phyloP scores from a whole-genome alignment of 768 basidiomycete species.

The Rhizopogon salebrosus region DNA sequence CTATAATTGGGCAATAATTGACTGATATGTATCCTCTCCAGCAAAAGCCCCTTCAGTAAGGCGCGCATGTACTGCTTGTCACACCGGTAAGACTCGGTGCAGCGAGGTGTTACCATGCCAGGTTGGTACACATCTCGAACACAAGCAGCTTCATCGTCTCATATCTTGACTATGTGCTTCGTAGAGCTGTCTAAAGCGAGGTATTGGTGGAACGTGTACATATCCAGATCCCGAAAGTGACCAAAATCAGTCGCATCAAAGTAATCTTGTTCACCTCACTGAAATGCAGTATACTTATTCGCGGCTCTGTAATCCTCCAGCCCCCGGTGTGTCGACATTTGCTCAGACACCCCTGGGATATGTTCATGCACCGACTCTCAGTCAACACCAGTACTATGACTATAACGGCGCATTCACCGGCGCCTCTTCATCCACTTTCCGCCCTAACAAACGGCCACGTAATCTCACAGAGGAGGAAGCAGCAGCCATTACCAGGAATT shows the following conservation, averaged over 20 bases:
- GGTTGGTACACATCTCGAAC: conserved; percentile 32
- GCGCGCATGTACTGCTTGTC: conserved; percentile 76
- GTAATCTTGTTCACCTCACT: conserved; percentile 12
- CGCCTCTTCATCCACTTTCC: conserved; percentile 71
- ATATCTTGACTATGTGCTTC: neutral
- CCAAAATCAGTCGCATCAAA: conserved; percentile 30
- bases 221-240: conserved; percentile 75
- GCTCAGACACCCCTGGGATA: conserved; percentile 34
- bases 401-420: conserved; percentile 65
- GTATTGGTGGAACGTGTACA: conserved; percentile 61
- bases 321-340: conserved; percentile 32
- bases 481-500: conserved; percentile 79
- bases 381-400: conserved; percentile 68
- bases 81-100: conserved; percentile 79
- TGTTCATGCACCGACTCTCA: conserved; percentile 40
- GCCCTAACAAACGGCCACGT: conserved; percentile 75
- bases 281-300: neutral
- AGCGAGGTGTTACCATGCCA: conserved; percentile 81
- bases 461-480: conserved; percentile 80
- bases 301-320: conserved; percentile 13
- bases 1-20: conserved; percentile 7
- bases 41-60: conserved; percentile 81
- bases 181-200: conserved; percentile 80
- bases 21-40: conserved; percentile 23
- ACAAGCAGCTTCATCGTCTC: neutral